Evolutionary conservation across 2,329 filamentous ascomycete genomes (phyloP).

Genomic region (Fusarium sp.): DNA sequence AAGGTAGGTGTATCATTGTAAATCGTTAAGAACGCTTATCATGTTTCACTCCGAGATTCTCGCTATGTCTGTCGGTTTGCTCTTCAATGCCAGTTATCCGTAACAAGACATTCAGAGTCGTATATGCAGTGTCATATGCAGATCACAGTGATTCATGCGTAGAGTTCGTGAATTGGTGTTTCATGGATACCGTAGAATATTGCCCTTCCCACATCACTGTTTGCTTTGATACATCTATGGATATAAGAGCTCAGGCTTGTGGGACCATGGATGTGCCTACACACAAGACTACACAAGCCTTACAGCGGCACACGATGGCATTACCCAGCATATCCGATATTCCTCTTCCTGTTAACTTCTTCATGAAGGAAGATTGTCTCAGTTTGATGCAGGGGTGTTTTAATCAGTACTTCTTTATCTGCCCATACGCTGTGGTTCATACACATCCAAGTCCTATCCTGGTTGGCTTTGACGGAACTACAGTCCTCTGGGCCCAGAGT

Average conservation of each 20-base stretch:
- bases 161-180: neutral
- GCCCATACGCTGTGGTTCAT: neutral
- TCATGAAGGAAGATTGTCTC: neutral
- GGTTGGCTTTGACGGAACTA: neutral
- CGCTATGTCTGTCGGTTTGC: neutral
- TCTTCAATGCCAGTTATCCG: neutral
- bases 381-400: neutral
- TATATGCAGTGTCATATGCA: neutral
- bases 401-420: neutral
- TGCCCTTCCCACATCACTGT: neutral
- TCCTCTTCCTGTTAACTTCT: neutral
- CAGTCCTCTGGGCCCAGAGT: constrained; percentile 15
- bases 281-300: neutral
- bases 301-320: neutral
- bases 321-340: neutral
- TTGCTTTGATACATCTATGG: neutral
- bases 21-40: neutral
- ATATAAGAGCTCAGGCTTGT: constrained; percentile 1
- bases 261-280: neutral
- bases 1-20: neutral
- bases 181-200: neutral
- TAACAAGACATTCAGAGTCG: neutral
- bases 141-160: neutral
- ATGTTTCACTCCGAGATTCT: neutral
- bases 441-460: constrained; percentile 4